These are phyloP conservation scores for Malus fusca DNA, from an alignment of 306 rosid species.

Conservation along the genomic window DNA sequence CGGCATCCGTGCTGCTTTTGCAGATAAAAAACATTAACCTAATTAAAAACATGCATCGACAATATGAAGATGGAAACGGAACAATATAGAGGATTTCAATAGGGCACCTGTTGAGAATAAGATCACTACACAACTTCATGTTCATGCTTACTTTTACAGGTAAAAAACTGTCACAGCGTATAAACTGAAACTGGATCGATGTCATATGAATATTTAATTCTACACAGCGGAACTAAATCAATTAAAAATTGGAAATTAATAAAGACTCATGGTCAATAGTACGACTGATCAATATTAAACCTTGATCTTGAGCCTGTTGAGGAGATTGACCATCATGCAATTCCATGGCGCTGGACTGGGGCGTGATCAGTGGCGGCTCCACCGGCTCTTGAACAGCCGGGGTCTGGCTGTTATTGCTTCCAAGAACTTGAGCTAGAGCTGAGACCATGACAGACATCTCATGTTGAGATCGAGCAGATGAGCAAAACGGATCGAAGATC, in stretches of 20 bases:
- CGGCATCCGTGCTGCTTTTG: not conserved
- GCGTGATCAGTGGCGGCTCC: not conserved
- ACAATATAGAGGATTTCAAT: not conserved
- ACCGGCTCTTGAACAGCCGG: not conserved
- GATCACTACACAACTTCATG: not conserved
- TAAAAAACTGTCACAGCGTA: not conserved
- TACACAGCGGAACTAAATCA: not conserved
- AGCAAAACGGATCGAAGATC: conserved; percentile 39
- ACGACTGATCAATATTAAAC: not conserved
- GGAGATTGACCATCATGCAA: conserved; percentile 25
- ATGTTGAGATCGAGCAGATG: conserved; percentile 58
- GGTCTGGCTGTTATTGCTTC: conserved; percentile 18
- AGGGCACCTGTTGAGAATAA: not conserved
- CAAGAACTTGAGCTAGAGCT: conserved; percentile 61
- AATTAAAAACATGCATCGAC: not conserved
- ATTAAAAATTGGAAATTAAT: not conserved
- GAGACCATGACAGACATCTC: conserved; percentile 69
- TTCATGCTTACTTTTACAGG: not conserved
- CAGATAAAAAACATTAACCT: not conserved
- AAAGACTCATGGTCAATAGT: not conserved
- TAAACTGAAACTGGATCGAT: not conserved
- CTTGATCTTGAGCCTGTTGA: conserved; percentile 32
- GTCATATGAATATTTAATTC: not conserved
- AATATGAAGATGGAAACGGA: not conserved
- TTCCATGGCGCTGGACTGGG: not conserved